Percentiles rank a stretch among this genome's conserved stretches.
Evolutionary conservation across 768 basidiomycete genomes (phyloP).

Genomic region (Crucibulum laeve): DNA sequence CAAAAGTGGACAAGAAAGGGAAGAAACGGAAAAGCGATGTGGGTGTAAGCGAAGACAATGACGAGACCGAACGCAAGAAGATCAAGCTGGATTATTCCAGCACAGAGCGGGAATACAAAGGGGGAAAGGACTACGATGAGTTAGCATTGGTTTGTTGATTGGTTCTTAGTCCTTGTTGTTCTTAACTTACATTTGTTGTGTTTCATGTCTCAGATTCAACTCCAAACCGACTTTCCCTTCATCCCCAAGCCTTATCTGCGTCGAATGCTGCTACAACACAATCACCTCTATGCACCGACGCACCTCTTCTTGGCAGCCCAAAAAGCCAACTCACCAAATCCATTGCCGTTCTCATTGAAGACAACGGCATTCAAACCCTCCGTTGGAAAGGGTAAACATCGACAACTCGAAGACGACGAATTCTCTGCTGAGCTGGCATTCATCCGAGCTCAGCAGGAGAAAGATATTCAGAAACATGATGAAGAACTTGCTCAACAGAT

Average conservation of each 20-base stretch:
- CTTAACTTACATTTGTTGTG: neutral
- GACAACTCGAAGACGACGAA: constrained; percentile 35
- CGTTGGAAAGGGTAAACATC: constrained; percentile 18
- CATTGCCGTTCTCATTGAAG: constrained; percentile 33
- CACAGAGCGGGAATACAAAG: constrained; percentile 36
- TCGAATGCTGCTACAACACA: constrained; percentile 27
- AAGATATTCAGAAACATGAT: constrained; percentile 13
- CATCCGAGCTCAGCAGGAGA: constrained; percentile 30
- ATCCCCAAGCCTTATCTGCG: constrained; percentile 56
- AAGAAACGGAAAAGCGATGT: constrained; percentile 29
- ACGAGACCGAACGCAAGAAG: constrained; percentile 24
- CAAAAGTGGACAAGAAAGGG: constrained; percentile 35
- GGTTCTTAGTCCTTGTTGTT: constrained; percentile 4
- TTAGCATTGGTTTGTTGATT: constrained; percentile 44
- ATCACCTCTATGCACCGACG: constrained; percentile 62
- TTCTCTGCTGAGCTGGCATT: constrained; percentile 41
- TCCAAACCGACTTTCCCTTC: constrained; percentile 52
- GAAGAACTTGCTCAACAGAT: constrained; percentile 22
- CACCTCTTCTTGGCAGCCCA: constrained; percentile 42
- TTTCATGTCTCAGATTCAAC: constrained; percentile 38
- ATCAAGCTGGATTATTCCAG: constrained; percentile 51
- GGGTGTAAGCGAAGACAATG: constrained; percentile 20
- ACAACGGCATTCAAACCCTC: constrained; percentile 14
- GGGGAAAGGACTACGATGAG: constrained; percentile 42
- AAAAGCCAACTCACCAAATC: constrained; percentile 24